Conservation (phyloP, 83 land plant species). For the Picea mariana region DNA sequence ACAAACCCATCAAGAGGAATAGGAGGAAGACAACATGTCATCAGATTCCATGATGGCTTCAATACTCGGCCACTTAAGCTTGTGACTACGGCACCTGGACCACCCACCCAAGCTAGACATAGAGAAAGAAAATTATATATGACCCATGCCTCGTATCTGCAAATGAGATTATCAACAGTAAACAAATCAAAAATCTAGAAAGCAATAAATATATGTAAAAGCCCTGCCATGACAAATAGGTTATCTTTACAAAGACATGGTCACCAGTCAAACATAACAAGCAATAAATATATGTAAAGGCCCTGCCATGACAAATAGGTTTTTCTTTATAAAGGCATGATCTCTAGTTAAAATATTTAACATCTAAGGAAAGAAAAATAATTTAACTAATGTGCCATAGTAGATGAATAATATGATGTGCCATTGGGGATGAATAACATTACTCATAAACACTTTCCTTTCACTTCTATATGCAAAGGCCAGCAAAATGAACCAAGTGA, state of each 20-base stretch:
- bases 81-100: constrained; percentile 92
- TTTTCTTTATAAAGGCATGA: too few relatives aligned
- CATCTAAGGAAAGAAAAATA: too few relatives aligned
- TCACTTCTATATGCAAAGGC: neutral
- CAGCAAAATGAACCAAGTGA: neutral
- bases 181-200: neutral
- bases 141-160: constrained; percentile 99
- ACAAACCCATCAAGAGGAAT: constrained; percentile 95
- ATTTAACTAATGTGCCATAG: too few relatives aligned
- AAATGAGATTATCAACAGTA: constrained; percentile 5
- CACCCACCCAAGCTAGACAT: constrained; percentile 99
- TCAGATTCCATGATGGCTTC: constrained; percentile 88
- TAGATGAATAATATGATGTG: too few relatives aligned
- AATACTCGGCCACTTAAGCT: constrained; percentile 79
- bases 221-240: too few relatives aligned
- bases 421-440: neutral
- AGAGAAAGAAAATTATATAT: constrained; percentile 96
- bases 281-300: too few relatives aligned
- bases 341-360: neutral
- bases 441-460: neutral
- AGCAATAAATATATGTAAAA: too few relatives aligned
- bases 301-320: too few relatives aligned
- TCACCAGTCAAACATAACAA: too few relatives aligned
- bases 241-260: too few relatives aligned
- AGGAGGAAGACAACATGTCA: constrained; percentile 96